Conservation (phyloP, 176 grass and related monocot genomes). For the Miscanthus lutarioriparius region DNA sequence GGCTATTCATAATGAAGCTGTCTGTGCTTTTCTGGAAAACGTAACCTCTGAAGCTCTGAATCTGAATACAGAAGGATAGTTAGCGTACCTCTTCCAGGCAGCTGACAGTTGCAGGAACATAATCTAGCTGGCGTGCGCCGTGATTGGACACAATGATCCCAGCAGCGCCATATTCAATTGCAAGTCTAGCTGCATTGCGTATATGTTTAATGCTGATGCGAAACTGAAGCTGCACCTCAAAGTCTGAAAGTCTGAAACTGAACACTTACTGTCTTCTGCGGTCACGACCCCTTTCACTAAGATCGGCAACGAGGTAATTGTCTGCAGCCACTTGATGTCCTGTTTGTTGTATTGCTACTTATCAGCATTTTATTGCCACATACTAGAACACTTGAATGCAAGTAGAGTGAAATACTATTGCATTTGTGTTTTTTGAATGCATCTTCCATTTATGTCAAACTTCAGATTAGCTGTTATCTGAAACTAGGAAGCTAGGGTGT, state of each 20-base stretch:
- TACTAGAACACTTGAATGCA: background rate
- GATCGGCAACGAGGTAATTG: slow-evolving; percentile 81
- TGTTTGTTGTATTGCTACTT: slow-evolving; percentile 13
- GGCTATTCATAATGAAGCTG: background rate
- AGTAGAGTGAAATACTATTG: background rate
- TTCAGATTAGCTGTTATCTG: background rate
- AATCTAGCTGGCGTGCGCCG: slow-evolving; percentile 90
- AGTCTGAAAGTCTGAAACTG: background rate
- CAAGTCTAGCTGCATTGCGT: slow-evolving; percentile 60
- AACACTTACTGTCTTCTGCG: slow-evolving; percentile 82
- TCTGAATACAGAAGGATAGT: background rate
- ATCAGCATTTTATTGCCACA: slow-evolving; percentile 4
- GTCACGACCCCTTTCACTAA: slow-evolving; percentile 88
- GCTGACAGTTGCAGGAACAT: slow-evolving; percentile 85
- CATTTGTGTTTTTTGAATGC: background rate
- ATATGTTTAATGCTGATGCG: background rate
- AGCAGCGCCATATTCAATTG: slow-evolving; percentile 62
- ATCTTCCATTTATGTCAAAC: background rate
- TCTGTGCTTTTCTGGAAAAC: background rate
- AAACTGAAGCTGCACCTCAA: background rate
- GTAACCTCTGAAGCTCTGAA: background rate
- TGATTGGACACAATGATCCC: slow-evolving; percentile 97
- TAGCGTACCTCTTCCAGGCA: slow-evolving; percentile 85
- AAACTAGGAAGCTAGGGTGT: background rate
- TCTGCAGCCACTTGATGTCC: slow-evolving; percentile 90